Base-by-base conservation (phyloP, 345 rosid species). In the Corchorus capsularis region DNA sequence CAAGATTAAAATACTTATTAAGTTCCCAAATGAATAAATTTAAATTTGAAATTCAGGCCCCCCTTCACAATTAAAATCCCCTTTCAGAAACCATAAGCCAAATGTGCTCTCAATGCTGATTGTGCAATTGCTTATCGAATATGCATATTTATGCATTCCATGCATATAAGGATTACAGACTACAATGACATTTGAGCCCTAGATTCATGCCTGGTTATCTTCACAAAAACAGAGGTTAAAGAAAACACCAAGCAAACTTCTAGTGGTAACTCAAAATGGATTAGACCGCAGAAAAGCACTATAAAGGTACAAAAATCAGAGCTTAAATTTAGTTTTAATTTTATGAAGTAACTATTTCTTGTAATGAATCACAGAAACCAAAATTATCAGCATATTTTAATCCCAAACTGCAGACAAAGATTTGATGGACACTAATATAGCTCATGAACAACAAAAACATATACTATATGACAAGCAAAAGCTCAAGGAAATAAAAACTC, bases 401-500 rank as follows among this genome's bases (percentile, higher is more conserved):
- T 45, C 27, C 37, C 54, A 46, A 66, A 16, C 54, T 22, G n/a
- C 53, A 46, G 7, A 22, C 37, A 35, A 67, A 53, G 41, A 69
- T 50, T 32, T 4, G 1, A 69, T 52, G 46, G 19, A 9, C 61
- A 70, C 61, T 10, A 16, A 15, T 43, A 49, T 3, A 45, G 46
- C 73, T 70, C 15, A 70, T 70, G 12, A 53, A 34, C 15, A 46
- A 53, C 73, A 70, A 70, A 53, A 52, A 34, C 22, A 69, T 46
- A 46, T 69, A 27, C 27, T 27, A 41, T 27, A 69, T 50, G 45
- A 32, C 45, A 69, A 69, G 57, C 22, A 32, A 65, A 43, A 43
- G 16, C 71, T 20, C 53, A 46, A 45, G 0, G 6, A 67, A 47
- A 67, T 14, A 47, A 46, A 46, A 68, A 47, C 11, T 68, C 27